A percentile compares a stretch with the other conserved stretches of the same genome.
Conservation (phyloP, 2,329 filamentous ascomycete genomes). For the Teratosphaeria epicoccoides region DNA sequence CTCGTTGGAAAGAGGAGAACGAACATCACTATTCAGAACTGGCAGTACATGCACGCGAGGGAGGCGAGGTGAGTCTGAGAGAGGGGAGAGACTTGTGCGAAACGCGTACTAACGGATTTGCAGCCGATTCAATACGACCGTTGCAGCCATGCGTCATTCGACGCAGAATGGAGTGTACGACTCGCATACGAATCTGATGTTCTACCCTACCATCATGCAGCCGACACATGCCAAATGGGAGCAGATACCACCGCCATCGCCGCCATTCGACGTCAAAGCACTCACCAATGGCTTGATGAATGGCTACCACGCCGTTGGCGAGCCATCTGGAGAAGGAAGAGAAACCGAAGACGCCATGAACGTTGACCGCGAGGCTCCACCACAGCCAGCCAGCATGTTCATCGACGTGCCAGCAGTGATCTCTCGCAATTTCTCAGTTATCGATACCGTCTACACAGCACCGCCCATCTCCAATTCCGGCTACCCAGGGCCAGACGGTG, state of each 20-base stretch:
- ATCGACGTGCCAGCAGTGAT: conserved; percentile 45
- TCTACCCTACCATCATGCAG: conserved; percentile 79
- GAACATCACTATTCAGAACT: conserved; percentile 85
- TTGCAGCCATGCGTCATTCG: conserved; percentile 56
- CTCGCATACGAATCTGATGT: conserved; percentile 84
- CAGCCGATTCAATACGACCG: conserved; percentile 73
- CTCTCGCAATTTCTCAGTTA: conserved; percentile 51
- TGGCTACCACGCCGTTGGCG: conserved; percentile 7
- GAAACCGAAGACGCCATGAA: conserved; percentile 9
- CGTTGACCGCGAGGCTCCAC: conserved; percentile 4
- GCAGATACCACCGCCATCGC: conserved; percentile 43
- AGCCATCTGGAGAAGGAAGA: conserved; percentile 4
- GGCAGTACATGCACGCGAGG: conserved; percentile 89
- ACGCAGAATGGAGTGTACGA: conserved; percentile 78
- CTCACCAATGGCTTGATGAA: conserved; percentile 20
- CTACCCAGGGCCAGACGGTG: conserved; percentile 48
- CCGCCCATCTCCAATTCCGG: conserved; percentile 48
- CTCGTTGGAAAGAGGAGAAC: conserved; percentile 66
- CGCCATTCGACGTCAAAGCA: conserved; percentile 13
- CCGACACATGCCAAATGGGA: conserved; percentile 79
- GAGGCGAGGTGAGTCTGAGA: conserved; percentile 62
- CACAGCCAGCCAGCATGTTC: conserved; percentile 34
- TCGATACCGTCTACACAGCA: conserved; percentile 51
- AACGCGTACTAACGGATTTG: background rate
- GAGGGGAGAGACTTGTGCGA: background rate